Evolutionary conservation across 805 yeast genomes (phyloP).

Genomic region (Metschnikowia anglica): DNA sequence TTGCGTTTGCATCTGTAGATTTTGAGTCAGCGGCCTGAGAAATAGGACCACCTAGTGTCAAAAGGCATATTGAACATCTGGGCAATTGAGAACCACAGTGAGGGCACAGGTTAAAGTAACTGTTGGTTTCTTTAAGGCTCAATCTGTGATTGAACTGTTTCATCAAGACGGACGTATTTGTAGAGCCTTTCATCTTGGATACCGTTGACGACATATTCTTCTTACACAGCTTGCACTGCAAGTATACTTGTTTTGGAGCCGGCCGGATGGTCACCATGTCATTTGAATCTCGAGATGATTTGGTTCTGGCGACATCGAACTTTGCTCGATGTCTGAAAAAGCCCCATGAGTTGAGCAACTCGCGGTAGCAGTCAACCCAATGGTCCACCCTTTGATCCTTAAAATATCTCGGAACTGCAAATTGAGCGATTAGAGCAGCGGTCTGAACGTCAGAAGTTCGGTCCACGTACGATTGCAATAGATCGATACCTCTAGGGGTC

Average conservation of each 20-base stretch:
- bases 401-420: slow-evolving; percentile 83
- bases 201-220: slow-evolving; percentile 55
- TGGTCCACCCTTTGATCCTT: slow-evolving; percentile 66
- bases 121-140: slow-evolving; percentile 16
- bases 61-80: slow-evolving; percentile 83
- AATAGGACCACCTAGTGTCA: slow-evolving; percentile 70
- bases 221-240: slow-evolving; percentile 83
- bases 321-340: slow-evolving; percentile 47
- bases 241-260: slow-evolving; percentile 69
- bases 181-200: slow-evolving; percentile 18
- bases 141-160: slow-evolving; percentile 36
- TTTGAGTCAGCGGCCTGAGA: slow-evolving; percentile 28
- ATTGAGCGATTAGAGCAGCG: slow-evolving; percentile 76
- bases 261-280: slow-evolving; percentile 50
- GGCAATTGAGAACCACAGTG: slow-evolving; percentile 88
- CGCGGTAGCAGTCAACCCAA: slow-evolving; percentile 58
- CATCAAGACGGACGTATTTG: slow-evolving; percentile 22
- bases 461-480: slow-evolving; percentile 84
- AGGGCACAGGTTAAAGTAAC: slow-evolving; percentile 53
- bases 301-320: slow-evolving; percentile 77
- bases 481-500: slow-evolving; percentile 76
- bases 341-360: slow-evolving; percentile 21
- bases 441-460: slow-evolving; percentile 90
- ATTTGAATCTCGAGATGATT: slow-evolving; percentile 51
- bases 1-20: not conserved